Evolutionary conservation across 305 asterid genomes (phyloP).

Genomic region (Solanum chacoense): DNA sequence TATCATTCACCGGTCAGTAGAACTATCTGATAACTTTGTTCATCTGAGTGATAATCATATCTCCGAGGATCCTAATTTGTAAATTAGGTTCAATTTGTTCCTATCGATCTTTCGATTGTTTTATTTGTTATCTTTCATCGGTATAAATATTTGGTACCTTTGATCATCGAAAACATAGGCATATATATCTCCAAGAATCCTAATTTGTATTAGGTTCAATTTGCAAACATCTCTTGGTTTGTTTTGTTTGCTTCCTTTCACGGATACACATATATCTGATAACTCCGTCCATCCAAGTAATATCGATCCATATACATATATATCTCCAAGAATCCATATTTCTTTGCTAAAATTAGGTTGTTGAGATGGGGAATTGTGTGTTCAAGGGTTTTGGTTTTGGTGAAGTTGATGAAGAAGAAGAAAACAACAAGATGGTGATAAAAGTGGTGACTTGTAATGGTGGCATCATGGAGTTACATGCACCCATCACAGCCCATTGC

Average conservation of each 20-base stretch:
- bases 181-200: neutral
- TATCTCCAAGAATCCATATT: neutral
- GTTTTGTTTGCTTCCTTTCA: neutral
- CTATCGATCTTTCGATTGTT: neutral
- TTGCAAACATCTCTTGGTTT: neutral
- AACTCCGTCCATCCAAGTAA: neutral
- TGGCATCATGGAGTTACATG: slow-evolving; percentile 43
- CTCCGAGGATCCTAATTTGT: neutral
- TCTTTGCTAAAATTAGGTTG: neutral
- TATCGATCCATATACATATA: neutral
- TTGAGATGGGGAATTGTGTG: slow-evolving; percentile 42
- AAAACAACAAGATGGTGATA: slow-evolving; percentile 7
- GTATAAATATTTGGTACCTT: neutral
- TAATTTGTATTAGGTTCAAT: neutral
- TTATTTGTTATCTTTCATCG: neutral
- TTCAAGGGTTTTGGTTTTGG: slow-evolving; percentile 20
- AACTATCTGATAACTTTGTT: neutral
- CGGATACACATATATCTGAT: neutral
- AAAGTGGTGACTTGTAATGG: slow-evolving; percentile 38
- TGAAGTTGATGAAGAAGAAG: slow-evolving; percentile 13
- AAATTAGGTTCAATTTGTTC: neutral
- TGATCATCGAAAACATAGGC: neutral
- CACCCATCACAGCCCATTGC: slow-evolving; percentile 45
- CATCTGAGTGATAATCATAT: neutral
- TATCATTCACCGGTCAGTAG: neutral